A percentile compares a stretch with the other conserved stretches of the same genome.
Conservation (phyloP, 225 moss, liverwort and hornwort genomes). For the Polytrichum formosum region DNA sequence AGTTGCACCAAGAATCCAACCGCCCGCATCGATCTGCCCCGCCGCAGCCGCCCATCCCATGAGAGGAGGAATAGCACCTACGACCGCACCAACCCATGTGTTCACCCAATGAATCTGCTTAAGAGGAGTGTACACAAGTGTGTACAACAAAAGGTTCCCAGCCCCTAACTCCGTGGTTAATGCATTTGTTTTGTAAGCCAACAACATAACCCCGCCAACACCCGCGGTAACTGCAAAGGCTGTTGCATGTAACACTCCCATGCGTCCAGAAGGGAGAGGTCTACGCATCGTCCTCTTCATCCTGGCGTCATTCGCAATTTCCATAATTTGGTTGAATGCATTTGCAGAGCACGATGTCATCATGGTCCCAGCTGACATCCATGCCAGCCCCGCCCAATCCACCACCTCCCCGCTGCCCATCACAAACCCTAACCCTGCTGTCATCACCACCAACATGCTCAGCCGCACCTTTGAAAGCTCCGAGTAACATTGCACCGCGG, state of each 20-base stretch:
- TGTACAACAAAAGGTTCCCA: constrained; percentile 71
- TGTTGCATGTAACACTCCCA: constrained; percentile 64
- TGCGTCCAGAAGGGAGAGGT: constrained; percentile 81
- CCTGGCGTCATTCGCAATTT: constrained; percentile 67
- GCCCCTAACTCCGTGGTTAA: constrained; percentile 86
- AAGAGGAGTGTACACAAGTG: constrained; percentile 85
- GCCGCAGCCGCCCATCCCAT: constrained; percentile 87
- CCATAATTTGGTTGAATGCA: constrained; percentile 89
- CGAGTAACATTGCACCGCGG: constrained; percentile 62
- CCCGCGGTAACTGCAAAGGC: constrained; percentile 72
- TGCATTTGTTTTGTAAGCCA: constrained; percentile 61
- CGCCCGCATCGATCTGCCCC: constrained; percentile 59
- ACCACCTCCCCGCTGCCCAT: constrained; percentile 88
- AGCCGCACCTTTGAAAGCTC: constrained; percentile 86
- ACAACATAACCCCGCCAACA: constrained; percentile 53
- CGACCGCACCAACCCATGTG: constrained; percentile 95
- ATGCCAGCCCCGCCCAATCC: constrained; percentile 75
- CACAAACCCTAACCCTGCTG: constrained; percentile 83
- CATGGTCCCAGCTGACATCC: constrained; percentile 85
- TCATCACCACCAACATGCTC: constrained; percentile 79
- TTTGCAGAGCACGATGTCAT: constrained; percentile 86
- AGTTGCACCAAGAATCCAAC: constrained; percentile 72
- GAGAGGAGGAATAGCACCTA: constrained; percentile 93
- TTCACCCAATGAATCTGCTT: constrained; percentile 92
- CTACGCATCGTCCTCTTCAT: constrained; percentile 96